phyloP scores from a whole-genome alignment of 495 filamentous ascomycete species.

The Hyaloscypha finlandica region DNA sequence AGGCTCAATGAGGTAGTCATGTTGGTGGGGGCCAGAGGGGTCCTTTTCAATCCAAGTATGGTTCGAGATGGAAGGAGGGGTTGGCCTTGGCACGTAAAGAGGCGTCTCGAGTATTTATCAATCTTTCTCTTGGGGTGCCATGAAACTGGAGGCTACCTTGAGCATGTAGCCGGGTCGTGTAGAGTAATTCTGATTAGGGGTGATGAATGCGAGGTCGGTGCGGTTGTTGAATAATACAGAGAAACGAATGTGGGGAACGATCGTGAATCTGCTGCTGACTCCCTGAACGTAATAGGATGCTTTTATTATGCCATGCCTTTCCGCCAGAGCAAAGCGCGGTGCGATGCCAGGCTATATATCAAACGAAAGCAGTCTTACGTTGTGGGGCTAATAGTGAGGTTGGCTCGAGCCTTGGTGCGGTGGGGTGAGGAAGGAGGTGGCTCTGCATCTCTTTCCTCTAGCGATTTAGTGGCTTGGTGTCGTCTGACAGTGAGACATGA shows the following conservation, averaged over 20 bases:
- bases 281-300: neutral
- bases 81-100: neutral
- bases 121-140: conserved; percentile 7
- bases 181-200: conserved; percentile 1
- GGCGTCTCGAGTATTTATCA: conserved; percentile 13
- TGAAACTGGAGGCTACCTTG: neutral
- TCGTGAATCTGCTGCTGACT: neutral
- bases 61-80: neutral
- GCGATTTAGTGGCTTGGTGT: neutral
- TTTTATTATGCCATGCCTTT: neutral
- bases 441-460: neutral
- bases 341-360: neutral
- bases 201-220: neutral
- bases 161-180: conserved; percentile 10
- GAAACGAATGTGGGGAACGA: conserved; percentile 16
- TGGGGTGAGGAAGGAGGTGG: neutral
- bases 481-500: neutral
- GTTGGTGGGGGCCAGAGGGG: neutral
- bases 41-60: neutral
- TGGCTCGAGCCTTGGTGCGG: neutral
- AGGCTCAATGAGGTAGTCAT: conserved; percentile 17
- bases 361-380: neutral
- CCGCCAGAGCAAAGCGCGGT: neutral
- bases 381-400: neutral
- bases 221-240: conserved; percentile 1